Conservation (phyloP, 331 rosid genomes). For the Acacia concinna region DNA sequence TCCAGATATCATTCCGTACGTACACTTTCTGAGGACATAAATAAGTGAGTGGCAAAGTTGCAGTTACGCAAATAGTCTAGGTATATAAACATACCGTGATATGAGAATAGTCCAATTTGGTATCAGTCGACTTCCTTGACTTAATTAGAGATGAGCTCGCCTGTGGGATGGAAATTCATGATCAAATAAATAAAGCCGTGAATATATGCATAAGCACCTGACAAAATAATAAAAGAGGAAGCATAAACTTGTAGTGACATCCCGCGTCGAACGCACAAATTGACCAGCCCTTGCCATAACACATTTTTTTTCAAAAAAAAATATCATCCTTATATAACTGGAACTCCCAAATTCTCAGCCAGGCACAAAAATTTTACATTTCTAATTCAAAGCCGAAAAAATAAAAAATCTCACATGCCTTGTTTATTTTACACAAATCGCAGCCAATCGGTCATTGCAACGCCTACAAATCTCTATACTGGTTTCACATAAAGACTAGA, state of each 20-base stretch:
- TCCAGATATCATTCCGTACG: background rate
- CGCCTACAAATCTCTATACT: background rate
- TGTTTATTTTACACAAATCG: background rate
- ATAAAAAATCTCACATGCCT: background rate
- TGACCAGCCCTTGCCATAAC: background rate
- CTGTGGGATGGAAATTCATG: constrained; percentile 37
- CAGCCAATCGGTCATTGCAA: background rate
- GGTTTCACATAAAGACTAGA: background rate
- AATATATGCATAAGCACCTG: background rate
- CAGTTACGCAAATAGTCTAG: background rate
- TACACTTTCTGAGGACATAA: background rate
- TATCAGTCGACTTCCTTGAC: constrained; percentile 61
- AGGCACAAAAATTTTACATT: background rate
- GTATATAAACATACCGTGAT: constrained; percentile 55
- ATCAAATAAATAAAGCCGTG: background rate
- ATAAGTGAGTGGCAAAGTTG: background rate
- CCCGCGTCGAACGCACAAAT: background rate
- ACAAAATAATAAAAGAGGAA: background rate
- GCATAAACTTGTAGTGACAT: background rate
- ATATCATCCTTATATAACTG: background rate
- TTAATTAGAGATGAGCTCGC: constrained; percentile 79
- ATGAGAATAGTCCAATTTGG: constrained; percentile 88
- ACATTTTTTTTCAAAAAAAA: too few relatives aligned
- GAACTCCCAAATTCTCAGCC: background rate
- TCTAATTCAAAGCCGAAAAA: background rate